phyloP scores from a whole-genome alignment of 176 grass and related monocot species.

The Cenchrus fungigraminus region DNA sequence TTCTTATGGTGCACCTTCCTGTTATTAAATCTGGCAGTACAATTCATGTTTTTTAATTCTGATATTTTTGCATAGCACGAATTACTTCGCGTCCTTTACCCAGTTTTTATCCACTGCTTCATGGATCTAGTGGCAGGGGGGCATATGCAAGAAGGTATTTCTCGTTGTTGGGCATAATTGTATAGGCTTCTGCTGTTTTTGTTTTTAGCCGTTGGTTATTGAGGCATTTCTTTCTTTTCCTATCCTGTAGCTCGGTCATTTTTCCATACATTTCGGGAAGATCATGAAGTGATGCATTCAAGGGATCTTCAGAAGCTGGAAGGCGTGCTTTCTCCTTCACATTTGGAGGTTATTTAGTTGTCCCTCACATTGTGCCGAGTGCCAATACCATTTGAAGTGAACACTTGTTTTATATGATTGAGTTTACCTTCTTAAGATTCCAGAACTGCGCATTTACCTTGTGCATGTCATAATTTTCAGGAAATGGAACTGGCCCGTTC shows the following conservation, averaged over 20 bases:
- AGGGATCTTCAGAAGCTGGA: constrained; percentile 93
- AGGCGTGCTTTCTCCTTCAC: constrained; percentile 90
- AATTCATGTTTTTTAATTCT: constrained; percentile 26
- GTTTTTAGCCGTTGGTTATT: constrained; percentile 30
- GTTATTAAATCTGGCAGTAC: constrained; percentile 26
- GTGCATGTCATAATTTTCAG: constrained; percentile 50
- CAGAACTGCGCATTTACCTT: constrained; percentile 19
- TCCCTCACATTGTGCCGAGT: not conserved
- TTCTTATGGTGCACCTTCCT: constrained; percentile 7
- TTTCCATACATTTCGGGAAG: constrained; percentile 86
- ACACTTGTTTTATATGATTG: constrained; percentile 29
- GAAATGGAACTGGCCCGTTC: constrained; percentile 86
- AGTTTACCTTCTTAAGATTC: constrained; percentile 15
- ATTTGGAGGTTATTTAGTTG: constrained; percentile 79
- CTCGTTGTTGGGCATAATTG: constrained; percentile 33
- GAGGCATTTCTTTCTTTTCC: constrained; percentile 2
- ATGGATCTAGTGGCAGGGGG: constrained; percentile 94
- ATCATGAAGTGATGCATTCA: constrained; percentile 91
- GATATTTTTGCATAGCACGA: constrained; percentile 68
- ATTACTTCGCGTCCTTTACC: constrained; percentile 85
- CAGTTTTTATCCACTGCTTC: constrained; percentile 93
- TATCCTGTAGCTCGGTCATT: constrained; percentile 73
- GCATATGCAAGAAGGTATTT: constrained; percentile 80
- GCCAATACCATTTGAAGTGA: not conserved
- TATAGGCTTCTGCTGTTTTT: not conserved